Conservation (phyloP, 164 flowering plant species). For the Macadamia tetraphylla region DNA sequence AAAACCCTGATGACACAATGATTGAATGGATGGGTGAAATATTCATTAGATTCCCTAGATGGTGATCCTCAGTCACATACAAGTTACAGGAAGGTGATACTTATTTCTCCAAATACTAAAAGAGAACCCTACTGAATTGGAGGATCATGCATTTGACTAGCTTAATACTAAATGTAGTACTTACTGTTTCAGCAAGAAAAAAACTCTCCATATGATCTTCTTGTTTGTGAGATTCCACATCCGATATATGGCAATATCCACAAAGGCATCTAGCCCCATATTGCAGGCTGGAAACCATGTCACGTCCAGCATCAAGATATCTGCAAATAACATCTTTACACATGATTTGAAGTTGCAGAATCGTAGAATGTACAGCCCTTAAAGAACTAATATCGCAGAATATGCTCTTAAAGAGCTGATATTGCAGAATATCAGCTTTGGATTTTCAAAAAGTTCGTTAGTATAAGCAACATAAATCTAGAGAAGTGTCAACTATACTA, state of each 20-base stretch:
- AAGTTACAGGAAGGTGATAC: neutral
- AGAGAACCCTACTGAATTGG: neutral
- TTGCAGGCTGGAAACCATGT: slow-evolving; percentile 90
- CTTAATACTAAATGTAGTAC: slow-evolving; percentile 12
- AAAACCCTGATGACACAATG: too few species aligned
- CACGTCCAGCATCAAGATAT: slow-evolving; percentile 93
- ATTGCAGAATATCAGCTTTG: neutral
- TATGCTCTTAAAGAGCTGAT: neutral
- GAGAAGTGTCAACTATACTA: too few species aligned
- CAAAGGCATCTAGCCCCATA: slow-evolving; percentile 95
- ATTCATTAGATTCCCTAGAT: neutral
- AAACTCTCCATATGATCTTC: slow-evolving; percentile 99
- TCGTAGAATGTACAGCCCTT: neutral
- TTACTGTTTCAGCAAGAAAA: slow-evolving; percentile 96
- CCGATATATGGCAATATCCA: slow-evolving; percentile 97
- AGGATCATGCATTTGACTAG: neutral
- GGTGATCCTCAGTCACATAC: neutral
- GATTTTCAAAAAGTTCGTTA: too few species aligned
- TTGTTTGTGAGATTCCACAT: slow-evolving; percentile 84
- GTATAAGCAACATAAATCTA: too few species aligned
- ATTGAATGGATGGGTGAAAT: neutral
- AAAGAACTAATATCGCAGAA: neutral
- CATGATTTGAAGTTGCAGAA: neutral
- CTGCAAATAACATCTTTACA: slow-evolving; percentile 29
- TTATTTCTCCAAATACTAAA: neutral